Conservation (phyloP, 2,329 filamentous ascomycete species). For the Alternaria postmessia region DNA sequence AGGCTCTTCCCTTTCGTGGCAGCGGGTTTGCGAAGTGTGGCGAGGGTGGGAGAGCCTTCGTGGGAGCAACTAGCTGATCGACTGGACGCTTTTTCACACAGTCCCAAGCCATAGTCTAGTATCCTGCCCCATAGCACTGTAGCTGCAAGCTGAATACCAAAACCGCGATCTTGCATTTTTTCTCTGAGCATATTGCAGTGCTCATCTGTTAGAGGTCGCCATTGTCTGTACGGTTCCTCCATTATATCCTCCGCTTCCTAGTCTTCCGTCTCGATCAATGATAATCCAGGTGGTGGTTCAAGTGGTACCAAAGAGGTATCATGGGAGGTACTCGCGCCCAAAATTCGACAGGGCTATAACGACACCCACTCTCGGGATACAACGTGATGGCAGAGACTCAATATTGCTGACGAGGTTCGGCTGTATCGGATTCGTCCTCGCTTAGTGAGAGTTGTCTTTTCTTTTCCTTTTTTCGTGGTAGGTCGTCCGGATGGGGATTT, state of each 20-base stretch:
- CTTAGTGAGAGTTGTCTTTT: not conserved
- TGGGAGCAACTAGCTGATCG: slow-evolving; percentile 87
- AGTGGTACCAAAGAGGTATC: not conserved
- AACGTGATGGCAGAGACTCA: not conserved
- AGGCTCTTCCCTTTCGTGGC: slow-evolving; percentile 73
- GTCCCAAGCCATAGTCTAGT: not conserved
- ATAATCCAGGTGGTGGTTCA: not conserved
- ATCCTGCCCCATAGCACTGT: not conserved
- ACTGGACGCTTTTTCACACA: slow-evolving; percentile 60
- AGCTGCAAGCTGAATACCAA: not conserved
- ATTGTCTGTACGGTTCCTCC: not conserved
- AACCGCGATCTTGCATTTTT: not conserved
- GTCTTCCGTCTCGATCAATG: not conserved
- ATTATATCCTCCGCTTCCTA: not conserved
- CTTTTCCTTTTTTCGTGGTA: slow-evolving; percentile 32
- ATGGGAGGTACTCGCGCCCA: not conserved
- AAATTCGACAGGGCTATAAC: not conserved
- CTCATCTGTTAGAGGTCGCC: not conserved
- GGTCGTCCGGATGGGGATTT: slow-evolving; percentile 46
- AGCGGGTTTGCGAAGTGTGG: slow-evolving; percentile 76
- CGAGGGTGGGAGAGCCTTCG: slow-evolving; percentile 74
- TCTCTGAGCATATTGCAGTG: not conserved
- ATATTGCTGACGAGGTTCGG: not conserved
- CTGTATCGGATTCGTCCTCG: not conserved
- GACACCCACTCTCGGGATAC: too few species aligned